Evolutionary conservation across 306 rosid genomes (phyloP), one percentile per base, ranked within the genome.

Genomic region (Sphenostylis stenocarpa): DNA sequence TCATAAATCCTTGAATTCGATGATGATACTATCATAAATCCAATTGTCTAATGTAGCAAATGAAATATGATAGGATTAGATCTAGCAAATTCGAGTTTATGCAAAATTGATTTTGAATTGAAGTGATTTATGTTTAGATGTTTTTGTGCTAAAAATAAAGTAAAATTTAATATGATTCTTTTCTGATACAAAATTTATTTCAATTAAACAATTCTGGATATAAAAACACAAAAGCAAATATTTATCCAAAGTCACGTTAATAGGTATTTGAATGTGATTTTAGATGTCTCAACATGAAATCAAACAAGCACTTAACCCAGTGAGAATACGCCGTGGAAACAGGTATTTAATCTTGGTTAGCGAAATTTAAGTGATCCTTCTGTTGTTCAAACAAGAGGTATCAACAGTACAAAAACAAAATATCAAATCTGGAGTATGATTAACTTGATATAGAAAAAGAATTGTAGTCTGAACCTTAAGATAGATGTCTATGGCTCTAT

Each of bases 401-500:
- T 21, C 44, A 58, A 39, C 14, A n/a, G 14, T 33, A 26, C 26
- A 31, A 33, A 55, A 36, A 55, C 19, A 20, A 26, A 34, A 20
- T 29, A 38, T 56, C 20, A 0, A 36, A 53, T 58, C 13, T 7
- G 33, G 9, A 51, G 34, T 33, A 47, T 47, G 71, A 0, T 51
- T 68, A 58, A 43, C n/a, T 45, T 64, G 72, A 29, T 51, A 70
- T 38, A 39, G 53, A 55, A 55, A 51, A 79, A 48, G 57, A 57
- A 39, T 8, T 19, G 84, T 49, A 91, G 57, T 58, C 4, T 47
- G 77, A 72, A 96, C 99, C 99, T 96, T 96, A 14, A 96, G 79
- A 89, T 84, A 96, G 84, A 96, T 96, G 83, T 96, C 99, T 45
- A 88, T 76, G 81, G 96, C 94, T 79, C 98, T 88, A 52, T 96